Evolutionary conservation across 768 basidiomycete genomes (phyloP).

Genomic region (Guyanaporus albipodus): DNA sequence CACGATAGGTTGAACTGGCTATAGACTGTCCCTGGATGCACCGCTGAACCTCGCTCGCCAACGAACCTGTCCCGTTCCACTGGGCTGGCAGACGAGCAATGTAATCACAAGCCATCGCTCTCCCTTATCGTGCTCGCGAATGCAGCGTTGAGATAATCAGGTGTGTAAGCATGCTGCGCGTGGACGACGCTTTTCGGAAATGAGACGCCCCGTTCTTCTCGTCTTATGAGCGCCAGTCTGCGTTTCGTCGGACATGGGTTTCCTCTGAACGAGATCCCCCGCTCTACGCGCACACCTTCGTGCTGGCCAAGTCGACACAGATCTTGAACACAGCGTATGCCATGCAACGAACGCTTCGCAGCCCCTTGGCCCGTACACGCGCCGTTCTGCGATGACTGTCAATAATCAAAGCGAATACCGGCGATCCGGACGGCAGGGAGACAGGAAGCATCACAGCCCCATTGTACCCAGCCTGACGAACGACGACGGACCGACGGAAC

Average conservation of each 20-base stretch:
- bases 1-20: conserved; percentile 21
- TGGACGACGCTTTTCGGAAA: conserved; percentile 17
- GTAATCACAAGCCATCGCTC: conserved; percentile 6
- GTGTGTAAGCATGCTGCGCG: conserved; percentile 1
- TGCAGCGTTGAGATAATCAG: conserved; percentile 14
- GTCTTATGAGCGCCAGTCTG: conserved; percentile 10
- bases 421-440: conserved; percentile 17
- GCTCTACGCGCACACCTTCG: conserved; percentile 4
- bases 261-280: conserved; percentile 9
- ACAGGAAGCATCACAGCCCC: conserved; percentile 1
- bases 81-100: conserved; percentile 8
- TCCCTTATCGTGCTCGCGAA: conserved; percentile 8
- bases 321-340: not conserved
- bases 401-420: no score
- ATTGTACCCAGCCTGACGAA: no score
- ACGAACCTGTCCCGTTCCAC: conserved; percentile 12
- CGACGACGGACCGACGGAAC: no score
- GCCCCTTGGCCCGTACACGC: not conserved
- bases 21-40: conserved; percentile 18
- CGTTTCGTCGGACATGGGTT: conserved; percentile 1
- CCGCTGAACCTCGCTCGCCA: conserved; percentile 2
- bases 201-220: conserved; percentile 9
- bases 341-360: not conserved
- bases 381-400: conserved; percentile 9
- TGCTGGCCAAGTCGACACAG: not conserved